Evolutionary conservation across 2,329 filamentous ascomycete genomes (phyloP).

Genomic region (Mycosphaerelloides madeirae): DNA sequence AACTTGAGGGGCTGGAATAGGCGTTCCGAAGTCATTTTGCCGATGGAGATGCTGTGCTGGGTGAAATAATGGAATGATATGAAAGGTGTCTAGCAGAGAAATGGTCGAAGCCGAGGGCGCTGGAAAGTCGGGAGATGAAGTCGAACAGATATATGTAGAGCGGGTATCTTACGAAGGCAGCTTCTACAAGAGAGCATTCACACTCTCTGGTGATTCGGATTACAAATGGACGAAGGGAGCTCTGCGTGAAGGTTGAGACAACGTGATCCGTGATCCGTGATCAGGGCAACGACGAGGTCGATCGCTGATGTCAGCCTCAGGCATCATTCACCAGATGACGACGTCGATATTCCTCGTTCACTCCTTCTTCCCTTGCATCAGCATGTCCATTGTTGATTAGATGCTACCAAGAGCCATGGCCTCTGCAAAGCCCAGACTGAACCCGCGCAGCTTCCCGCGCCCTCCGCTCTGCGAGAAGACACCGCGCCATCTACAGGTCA

Average conservation of each 20-base stretch:
- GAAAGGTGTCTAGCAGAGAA: too few relatives aligned
- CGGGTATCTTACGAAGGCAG: too few relatives aligned
- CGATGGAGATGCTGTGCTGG: neutral
- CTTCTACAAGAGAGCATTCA: too few relatives aligned
- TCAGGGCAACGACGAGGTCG: neutral
- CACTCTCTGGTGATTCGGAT: too few relatives aligned
- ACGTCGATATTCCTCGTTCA: neutral
- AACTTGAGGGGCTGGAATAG: conserved; percentile 41
- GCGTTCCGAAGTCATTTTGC: conserved; percentile 3
- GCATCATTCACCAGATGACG: neutral
- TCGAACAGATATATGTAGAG: too few relatives aligned
- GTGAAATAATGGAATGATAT: neutral
- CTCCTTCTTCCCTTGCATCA: neutral
- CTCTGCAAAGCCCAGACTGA: conserved; percentile 38
- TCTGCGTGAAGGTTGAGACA: too few relatives aligned
- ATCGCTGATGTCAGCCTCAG: neutral
- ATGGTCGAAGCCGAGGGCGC: neutral
- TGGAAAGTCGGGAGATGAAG: neutral
- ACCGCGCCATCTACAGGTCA: conserved; percentile 50
- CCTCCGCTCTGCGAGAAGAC: conserved; percentile 55
- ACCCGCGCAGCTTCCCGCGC: conserved; percentile 56
- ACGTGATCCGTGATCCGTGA: neutral
- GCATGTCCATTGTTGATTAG: neutral
- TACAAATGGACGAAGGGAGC: too few relatives aligned
- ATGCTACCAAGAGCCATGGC: conserved; percentile 20